Evolutionary conservation across 2,329 filamentous ascomycete genomes (phyloP).

Genomic region (Botryotinia convoluta): DNA sequence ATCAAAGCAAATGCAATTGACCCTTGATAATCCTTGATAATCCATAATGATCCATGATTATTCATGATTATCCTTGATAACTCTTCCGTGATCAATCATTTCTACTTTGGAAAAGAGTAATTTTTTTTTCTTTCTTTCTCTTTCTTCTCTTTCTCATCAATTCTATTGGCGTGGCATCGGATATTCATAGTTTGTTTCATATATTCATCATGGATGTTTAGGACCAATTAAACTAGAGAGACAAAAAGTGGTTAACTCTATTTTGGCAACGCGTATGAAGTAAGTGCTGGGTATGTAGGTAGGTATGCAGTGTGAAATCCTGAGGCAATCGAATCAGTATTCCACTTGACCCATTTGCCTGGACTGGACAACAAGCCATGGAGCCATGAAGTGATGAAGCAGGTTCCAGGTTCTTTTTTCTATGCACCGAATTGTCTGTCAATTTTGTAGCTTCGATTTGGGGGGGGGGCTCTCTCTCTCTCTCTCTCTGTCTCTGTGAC

Average conservation of each 20-base stretch:
- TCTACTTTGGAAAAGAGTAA: neutral
- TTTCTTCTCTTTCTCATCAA: neutral
- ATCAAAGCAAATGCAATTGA: constrained; percentile 1
- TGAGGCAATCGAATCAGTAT: neutral
- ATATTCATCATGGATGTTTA: neutral
- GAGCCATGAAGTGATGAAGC: neutral
- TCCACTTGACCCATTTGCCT: neutral
- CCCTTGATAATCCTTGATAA: neutral
- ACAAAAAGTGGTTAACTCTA: neutral
- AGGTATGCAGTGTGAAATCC: neutral
- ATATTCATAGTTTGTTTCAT: constrained; percentile 17
- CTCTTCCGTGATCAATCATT: neutral
- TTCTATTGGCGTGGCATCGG: constrained; percentile 6
- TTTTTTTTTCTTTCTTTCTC: neutral
- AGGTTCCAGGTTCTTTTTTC: neutral
- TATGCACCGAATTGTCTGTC: neutral
- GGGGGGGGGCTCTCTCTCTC: neutral
- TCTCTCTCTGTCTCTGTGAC: neutral
- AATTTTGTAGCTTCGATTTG: neutral
- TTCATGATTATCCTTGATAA: neutral
- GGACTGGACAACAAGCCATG: neutral
- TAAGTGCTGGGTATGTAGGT: neutral
- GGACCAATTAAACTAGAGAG: constrained; percentile 15
- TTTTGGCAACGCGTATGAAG: neutral
- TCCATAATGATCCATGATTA: too few relatives aligned